A percentile compares a stretch with the other conserved stretches of the same genome.
These are phyloP conservation scores for Theileria equi DNA, from an alignment of 169 alveolate genomes.

Conservation along the genomic window DNA sequence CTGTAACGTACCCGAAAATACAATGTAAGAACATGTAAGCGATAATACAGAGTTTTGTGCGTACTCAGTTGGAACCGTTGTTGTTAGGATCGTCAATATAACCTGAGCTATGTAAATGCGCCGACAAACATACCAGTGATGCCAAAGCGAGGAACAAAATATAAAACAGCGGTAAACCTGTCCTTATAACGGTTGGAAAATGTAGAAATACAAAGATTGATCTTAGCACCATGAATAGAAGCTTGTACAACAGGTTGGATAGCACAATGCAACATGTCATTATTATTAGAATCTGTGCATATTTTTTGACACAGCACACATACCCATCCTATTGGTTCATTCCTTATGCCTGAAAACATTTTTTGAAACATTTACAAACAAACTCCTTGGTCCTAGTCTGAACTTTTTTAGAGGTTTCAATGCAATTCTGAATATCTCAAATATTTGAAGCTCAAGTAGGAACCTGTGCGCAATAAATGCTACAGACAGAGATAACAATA, in stretches of 20 bases:
- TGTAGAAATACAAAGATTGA: slow-evolving; percentile 13
- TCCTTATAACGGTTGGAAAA: slow-evolving; percentile 11
- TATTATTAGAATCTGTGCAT: slow-evolving; percentile 25
- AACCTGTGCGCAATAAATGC: slow-evolving; percentile 32
- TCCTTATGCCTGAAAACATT: slow-evolving; percentile 21
- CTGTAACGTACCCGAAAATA: slow-evolving; percentile 34
- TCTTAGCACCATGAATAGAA: not conserved
- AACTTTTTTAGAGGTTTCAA: slow-evolving; percentile 43
- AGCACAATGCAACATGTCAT: slow-evolving; percentile 33
- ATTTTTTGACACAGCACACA: not conserved
- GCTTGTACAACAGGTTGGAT: slow-evolving; percentile 35
- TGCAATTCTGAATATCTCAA: slow-evolving; percentile 2
- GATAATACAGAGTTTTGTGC: slow-evolving; percentile 57
- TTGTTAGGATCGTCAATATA: slow-evolving; percentile 25
- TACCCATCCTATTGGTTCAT: slow-evolving; percentile 70
- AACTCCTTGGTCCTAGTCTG: slow-evolving; percentile 45
- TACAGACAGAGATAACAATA: not conserved
- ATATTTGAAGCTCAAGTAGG: not conserved
- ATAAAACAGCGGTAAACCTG: slow-evolving; percentile 10
- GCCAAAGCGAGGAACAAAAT: slow-evolving; percentile 1
- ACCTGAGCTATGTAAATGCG: slow-evolving; percentile 1
- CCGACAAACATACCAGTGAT: slow-evolving; percentile 25
- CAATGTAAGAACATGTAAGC: slow-evolving; percentile 33
- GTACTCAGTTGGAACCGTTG: slow-evolving; percentile 50
- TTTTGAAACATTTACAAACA: not conserved